Conservation (phyloP, 2,329 filamentous ascomycete genomes). For the Claviceps sp. region DNA sequence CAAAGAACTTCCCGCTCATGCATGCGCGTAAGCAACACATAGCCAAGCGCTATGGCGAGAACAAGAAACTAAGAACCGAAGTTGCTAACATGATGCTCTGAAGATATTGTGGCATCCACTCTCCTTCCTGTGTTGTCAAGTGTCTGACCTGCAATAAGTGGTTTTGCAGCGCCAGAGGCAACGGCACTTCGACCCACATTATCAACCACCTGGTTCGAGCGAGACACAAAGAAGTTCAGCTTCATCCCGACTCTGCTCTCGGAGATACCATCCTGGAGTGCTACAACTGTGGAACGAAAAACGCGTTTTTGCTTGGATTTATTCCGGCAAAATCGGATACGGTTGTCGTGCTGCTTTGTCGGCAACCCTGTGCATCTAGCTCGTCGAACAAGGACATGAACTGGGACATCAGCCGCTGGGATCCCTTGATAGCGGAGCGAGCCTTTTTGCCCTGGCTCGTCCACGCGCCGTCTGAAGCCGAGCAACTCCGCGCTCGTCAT, state of each 20-base stretch:
- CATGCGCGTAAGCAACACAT: slow-evolving; percentile 63
- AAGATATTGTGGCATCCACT: slow-evolving; percentile 95
- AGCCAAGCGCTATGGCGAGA: not conserved
- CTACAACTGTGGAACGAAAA: slow-evolving; percentile 99
- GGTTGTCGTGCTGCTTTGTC: slow-evolving; percentile 90
- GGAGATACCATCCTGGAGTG: slow-evolving; percentile 96
- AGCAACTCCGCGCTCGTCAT: slow-evolving; percentile 89
- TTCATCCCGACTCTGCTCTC: slow-evolving; percentile 83
- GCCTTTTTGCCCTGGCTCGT: slow-evolving; percentile 94
- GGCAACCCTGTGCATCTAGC: slow-evolving; percentile 88
- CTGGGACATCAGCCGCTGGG: slow-evolving; percentile 97
- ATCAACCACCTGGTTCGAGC: slow-evolving; percentile 96
- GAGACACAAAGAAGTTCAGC: slow-evolving; percentile 95
- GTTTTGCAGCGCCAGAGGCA: slow-evolving; percentile 97
- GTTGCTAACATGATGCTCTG: not conserved
- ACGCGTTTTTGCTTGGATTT: slow-evolving; percentile 93
- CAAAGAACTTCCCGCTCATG: slow-evolving; percentile 83
- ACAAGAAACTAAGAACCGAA: not conserved
- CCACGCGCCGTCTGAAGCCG: slow-evolving; percentile 74
- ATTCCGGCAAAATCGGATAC: slow-evolving; percentile 98
- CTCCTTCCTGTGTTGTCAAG: slow-evolving; percentile 88
- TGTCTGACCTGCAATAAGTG: slow-evolving; percentile 93
- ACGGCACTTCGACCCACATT: slow-evolving; percentile 93
- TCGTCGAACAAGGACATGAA: slow-evolving; percentile 99
- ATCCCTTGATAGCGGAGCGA: slow-evolving; percentile 91